Evolutionary conservation across 768 basidiomycete species (phyloP), one percentile per base, ranked within the genome.

Genomic region (Kwoniella sp.): DNA sequence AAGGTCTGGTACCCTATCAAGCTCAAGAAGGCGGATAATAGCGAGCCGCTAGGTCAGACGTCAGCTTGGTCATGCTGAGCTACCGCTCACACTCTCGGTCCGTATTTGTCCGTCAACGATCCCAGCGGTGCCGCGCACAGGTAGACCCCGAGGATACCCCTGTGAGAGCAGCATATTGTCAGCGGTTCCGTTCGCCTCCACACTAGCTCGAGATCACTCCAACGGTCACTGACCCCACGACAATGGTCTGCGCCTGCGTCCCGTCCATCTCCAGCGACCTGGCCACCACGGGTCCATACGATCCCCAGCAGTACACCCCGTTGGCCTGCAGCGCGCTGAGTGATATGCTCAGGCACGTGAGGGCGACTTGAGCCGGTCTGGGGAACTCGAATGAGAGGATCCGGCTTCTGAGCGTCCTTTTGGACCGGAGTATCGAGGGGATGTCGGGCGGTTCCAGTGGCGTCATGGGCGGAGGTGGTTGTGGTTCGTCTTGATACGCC

Each of bases 251-350:
- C 1, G 64, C 59, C 47, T 73, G 53, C 3, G 67, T 44, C 1
- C 58, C 62, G 19, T 51, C 55, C 50, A 74, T 48, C n/a, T 63
- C 67, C 36, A 74, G 33, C 43, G 27, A 42, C 28, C 54, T 56
- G 11, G 57, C 59, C n/a, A 74, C 65, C 1, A 70, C 68, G 3
- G 70, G 70, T 0, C 73, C 73, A 60, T 74, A 74, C 1, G 69
- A 69, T 17, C 70, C 70, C 73, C 73, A 74, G 28, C 65, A 70
- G 55, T 74, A 74, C 4, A 71, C 70, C n/a, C 73, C 73, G 47
- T 74, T 71, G 8, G 73, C 70, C 37, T 69, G 69, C 6, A 71
- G 22, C n/a, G 69, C 59, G 20, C 60, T 60, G 14, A 69, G 19
- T 9, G 22, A 50, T 9, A 74, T 72, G 48, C 61, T 58, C 0